Evolutionary conservation across 345 rosid species (phyloP), one percentile per base, ranked within the genome.

Genomic region (Tarenaya hassleriana): DNA sequence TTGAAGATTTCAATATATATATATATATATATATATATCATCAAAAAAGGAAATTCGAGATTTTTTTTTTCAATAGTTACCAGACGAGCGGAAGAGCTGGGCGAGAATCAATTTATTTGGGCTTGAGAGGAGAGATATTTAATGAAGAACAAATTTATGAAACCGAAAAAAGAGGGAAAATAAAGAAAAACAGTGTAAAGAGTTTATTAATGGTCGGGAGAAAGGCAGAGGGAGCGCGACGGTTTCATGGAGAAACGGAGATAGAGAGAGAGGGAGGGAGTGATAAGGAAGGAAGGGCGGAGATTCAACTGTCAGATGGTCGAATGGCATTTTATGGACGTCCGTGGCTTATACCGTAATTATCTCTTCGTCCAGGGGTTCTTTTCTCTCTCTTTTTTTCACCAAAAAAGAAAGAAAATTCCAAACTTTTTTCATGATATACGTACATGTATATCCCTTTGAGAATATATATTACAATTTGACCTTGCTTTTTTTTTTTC

Each of bases 221-320:
- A 78, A 76, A 63, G 52, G 50, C 55, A 69, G 59, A 62, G 43
- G 60, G 60, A 34, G 10, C 12, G 4, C 37, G 43, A 27, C 56
- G 62, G 35, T 56, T 47, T 41, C 41, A 58, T 8, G 69, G 64
- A 58, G 56, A 50, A 16, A 68, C 32, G 56, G 73, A 41, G 67
- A 27, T 49, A 18, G 52, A 37, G 50, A 56, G 58, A 50, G 59
- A 65, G 50, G 46, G 71, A 69, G 70, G 61, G 31, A 49, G 60
- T 70, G 98, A 87, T 84, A 87, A 91, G 98, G 83, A 77, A 91
- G 94, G 90, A 84, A 84, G 95, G 98, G 98, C 80, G 84, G 92
- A 84, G 94, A 88, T 83, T 92, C 70, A 81, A 71, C 75, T 34
- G 86, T 72, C 77, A 65, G 82, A 69, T 61, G 86, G 53, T 55